phyloP scores from a whole-genome alignment of 2,329 filamentous ascomycete genomes.

The Claviceps africana region DNA sequence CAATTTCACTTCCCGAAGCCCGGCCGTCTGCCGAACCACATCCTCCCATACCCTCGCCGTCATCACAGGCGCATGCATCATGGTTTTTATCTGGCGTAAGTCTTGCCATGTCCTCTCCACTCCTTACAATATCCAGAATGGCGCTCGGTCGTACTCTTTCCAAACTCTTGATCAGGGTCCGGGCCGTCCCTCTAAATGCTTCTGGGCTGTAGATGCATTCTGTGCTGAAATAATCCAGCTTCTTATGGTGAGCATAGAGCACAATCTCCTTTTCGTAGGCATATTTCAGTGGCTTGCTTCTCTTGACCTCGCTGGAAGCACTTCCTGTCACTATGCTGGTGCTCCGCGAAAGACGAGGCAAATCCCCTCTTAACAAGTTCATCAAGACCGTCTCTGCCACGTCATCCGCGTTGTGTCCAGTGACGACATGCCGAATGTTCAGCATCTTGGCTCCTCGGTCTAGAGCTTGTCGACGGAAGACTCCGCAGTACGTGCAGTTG shows the following conservation, averaged over 20 bases:
- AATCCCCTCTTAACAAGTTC: constrained; percentile 84
- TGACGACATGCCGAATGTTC: constrained; percentile 84
- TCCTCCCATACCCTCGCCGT: constrained; percentile 39
- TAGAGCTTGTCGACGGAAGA: constrained; percentile 85
- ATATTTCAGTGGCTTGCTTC: constrained; percentile 94
- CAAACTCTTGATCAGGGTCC: constrained; percentile 85
- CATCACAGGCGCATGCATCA: constrained; percentile 23
- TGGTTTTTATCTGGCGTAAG: constrained; percentile 34
- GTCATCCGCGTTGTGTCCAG: constrained; percentile 94
- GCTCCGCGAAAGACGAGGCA: constrained; percentile 73
- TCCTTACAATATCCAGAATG: constrained; percentile 86
- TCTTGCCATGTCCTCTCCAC: constrained; percentile 89
- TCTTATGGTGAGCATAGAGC: constrained; percentile 91
- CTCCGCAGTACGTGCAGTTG: constrained; percentile 97
- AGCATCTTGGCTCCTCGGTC: constrained; percentile 83
- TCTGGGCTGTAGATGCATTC: constrained; percentile 98
- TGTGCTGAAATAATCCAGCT: constrained; percentile 93
- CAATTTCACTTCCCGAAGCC: constrained; percentile 62
- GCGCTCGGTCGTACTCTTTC: constrained; percentile 88
- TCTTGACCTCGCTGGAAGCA: constrained; percentile 72
- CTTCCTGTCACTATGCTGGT: constrained; percentile 80
- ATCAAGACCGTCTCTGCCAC: constrained; percentile 95
- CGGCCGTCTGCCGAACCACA: constrained; percentile 56
- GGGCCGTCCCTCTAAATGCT: constrained; percentile 84
- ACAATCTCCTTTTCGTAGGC: constrained; percentile 99